Evolutionary conservation across 2,329 filamentous ascomycete species (phyloP).

Genomic region (Penicillium sp.): DNA sequence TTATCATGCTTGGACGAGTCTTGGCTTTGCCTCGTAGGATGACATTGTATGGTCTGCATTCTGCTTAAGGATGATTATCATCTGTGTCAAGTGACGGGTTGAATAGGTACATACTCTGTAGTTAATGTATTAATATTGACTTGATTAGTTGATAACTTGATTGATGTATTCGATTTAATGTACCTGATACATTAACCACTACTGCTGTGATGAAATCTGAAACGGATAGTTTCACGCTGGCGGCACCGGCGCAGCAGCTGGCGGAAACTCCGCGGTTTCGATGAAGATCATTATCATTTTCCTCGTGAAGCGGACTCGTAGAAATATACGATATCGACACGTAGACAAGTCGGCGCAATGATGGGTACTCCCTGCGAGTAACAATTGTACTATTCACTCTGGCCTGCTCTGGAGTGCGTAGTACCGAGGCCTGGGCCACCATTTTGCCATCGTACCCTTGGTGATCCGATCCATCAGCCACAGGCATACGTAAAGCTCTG

Average conservation of each 20-base stretch:
- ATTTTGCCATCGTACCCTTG: neutral
- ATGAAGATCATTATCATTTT: conserved; percentile 4
- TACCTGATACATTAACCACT: neutral
- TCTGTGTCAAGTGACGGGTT: neutral
- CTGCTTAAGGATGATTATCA: neutral
- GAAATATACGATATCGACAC: neutral
- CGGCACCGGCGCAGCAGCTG: neutral
- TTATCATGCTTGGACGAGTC: neutral
- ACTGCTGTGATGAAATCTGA: neutral
- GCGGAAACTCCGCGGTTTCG: neutral
- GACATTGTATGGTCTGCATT: neutral
- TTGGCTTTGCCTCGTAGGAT: conserved; percentile 10
- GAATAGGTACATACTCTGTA: neutral
- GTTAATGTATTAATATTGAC: neutral
- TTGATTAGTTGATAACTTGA: neutral
- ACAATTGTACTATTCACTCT: too few species aligned
- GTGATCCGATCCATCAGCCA: conserved; percentile 2
- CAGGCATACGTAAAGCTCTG: conserved; percentile 5
- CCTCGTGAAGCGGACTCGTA: neutral
- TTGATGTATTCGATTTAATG: neutral
- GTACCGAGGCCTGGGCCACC: neutral
- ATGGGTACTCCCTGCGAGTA: neutral
- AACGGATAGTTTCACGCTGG: neutral
- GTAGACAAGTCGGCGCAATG: neutral
- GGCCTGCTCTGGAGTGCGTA: neutral